Evolutionary conservation across 805 yeast genomes (phyloP).

Genomic region (Diddensiella santjacobensis): DNA sequence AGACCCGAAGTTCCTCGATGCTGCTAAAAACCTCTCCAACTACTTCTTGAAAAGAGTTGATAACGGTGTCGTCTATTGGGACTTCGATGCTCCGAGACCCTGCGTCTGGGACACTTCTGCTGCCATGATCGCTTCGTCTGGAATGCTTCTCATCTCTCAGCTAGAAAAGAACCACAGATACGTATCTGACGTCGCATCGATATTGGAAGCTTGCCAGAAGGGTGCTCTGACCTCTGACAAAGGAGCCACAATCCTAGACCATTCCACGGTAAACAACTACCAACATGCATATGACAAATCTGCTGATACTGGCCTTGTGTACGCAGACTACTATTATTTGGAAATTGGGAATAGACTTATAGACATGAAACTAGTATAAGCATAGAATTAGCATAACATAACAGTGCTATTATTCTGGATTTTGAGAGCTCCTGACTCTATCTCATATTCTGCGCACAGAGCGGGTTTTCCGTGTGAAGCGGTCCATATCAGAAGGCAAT

Average conservation of each 20-base stretch:
- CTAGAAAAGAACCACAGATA: conserved; percentile 18
- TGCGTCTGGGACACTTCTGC: conserved; percentile 32
- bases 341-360: conserved; percentile 30
- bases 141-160: conserved; percentile 29
- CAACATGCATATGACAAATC: conserved; percentile 21
- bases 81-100: conserved; percentile 25
- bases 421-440: no score
- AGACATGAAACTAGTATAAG: conserved; percentile 25
- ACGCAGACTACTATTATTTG: conserved; percentile 34
- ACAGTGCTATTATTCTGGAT: no score
- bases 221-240: conserved; percentile 21
- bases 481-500: no score
- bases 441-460: no score
- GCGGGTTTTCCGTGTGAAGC: no score
- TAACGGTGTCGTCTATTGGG: conserved; percentile 30
- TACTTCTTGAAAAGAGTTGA: conserved; percentile 27
- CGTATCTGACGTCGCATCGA: conserved; percentile 20
- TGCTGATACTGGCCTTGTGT: conserved; percentile 31
- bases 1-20: conserved; percentile 28
- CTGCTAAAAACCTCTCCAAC: conserved; percentile 28
- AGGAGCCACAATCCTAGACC: conserved; percentile 27
- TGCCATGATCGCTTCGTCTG: conserved; percentile 32
- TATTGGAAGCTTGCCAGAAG: conserved; percentile 23
- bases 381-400: no score
- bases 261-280: conserved; percentile 31